phyloP scores from a whole-genome alignment of 1,284 basidiomycete genomes.

The Boletus holoroseus region DNA sequence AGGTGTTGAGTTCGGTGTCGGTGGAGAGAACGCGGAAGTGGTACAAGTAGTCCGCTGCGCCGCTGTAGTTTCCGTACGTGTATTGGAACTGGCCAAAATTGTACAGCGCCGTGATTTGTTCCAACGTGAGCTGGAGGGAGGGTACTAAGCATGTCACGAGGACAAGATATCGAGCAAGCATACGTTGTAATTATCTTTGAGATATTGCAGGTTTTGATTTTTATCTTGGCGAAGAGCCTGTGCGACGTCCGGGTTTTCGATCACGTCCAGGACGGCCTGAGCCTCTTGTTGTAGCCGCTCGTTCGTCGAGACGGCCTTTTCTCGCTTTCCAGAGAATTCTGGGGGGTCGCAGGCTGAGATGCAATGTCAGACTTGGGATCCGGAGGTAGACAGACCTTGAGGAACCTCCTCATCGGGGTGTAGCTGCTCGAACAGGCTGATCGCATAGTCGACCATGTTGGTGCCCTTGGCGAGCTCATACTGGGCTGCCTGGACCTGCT shows the following conservation, averaged over 20 bases:
- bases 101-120: constrained; percentile 95
- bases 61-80: constrained; percentile 93
- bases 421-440: constrained; percentile 73
- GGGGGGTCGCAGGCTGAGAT: constrained; percentile 1
- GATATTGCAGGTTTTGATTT: constrained; percentile 90
- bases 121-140: constrained; percentile 69
- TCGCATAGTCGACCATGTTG: constrained; percentile 92
- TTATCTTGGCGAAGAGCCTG: constrained; percentile 91
- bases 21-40: constrained; percentile 98
- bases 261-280: constrained; percentile 89
- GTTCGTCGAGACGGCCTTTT: constrained; percentile 78
- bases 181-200: constrained; percentile 91
- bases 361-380: not conserved
- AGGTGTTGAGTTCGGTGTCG: constrained; percentile 85
- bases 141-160: constrained; percentile 5
- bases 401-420: constrained; percentile 66
- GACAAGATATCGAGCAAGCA: constrained; percentile 30
- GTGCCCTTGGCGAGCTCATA: constrained; percentile 97
- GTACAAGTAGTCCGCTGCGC: constrained; percentile 96
- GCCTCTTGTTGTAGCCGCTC: constrained; percentile 84
- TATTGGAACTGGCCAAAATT: constrained; percentile 99
- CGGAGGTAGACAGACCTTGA: constrained; percentile 43
- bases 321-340: constrained; percentile 81
- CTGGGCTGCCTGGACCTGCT: constrained; percentile 79
- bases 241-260: constrained; percentile 94